phyloP scores from a whole-genome alignment of 2,329 filamentous ascomycete genomes.

The Hymenoscyphus albidus region DNA sequence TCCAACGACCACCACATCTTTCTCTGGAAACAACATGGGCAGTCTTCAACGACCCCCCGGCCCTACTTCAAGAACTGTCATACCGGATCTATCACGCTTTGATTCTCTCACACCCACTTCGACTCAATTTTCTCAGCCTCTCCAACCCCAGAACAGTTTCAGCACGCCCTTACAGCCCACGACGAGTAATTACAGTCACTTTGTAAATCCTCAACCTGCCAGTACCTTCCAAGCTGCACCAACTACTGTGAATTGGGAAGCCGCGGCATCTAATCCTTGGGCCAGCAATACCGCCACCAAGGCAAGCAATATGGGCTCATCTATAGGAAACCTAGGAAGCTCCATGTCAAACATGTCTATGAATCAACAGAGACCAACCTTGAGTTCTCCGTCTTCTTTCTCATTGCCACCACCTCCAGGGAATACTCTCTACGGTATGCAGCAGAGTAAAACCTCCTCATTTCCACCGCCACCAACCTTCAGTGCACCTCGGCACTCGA shows the following conservation, averaged over 20 bases:
- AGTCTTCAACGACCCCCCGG: conserved; percentile 36
- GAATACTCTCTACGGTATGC: conserved; percentile 14
- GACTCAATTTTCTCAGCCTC: conserved; percentile 60
- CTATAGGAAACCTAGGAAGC: conserved; percentile 38
- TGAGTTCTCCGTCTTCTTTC: conserved; percentile 45
- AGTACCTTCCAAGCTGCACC: conserved; percentile 21
- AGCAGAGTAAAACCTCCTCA: conserved; percentile 14
- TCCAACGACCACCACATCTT: conserved; percentile 36
- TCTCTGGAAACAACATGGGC: conserved; percentile 19
- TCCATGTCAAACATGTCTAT: conserved; percentile 49
- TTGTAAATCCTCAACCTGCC: conserved; percentile 16
- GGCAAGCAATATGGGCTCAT: conserved; percentile 35
- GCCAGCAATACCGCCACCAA: conserved; percentile 36
- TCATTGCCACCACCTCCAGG: conserved; percentile 42
- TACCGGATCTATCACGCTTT: conserved; percentile 55
- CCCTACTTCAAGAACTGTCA: conserved; percentile 50
- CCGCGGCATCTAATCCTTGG: conserved; percentile 48
- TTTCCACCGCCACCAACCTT: conserved; percentile 29
- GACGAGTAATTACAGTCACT: conserved; percentile 16
- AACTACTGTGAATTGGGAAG: conserved; percentile 48
- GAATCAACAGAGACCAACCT: conserved; percentile 42
- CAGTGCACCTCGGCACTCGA: conserved; percentile 32
- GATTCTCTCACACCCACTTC: conserved; percentile 53
- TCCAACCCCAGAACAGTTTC: conserved; percentile 40
- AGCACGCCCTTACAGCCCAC: conserved; percentile 17